Conservation (phyloP, 768 basidiomycete genomes). For the Xerocomus brunneocitrinus region DNA sequence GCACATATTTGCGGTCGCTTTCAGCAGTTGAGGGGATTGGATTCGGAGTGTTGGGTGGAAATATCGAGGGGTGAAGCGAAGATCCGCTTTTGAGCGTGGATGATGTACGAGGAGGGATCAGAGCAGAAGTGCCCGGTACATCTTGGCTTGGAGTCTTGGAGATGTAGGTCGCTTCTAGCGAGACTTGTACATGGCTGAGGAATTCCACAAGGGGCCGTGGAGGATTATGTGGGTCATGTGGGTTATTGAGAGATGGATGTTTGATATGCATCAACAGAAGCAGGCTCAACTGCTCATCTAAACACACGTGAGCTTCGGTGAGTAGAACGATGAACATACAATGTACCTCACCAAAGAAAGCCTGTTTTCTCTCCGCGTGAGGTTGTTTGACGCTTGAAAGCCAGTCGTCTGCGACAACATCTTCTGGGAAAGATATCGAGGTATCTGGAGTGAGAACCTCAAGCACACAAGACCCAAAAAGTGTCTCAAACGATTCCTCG, state of each 20-base stretch:
- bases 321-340: constrained; percentile 4
- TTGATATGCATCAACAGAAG: constrained; percentile 39
- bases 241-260: constrained; percentile 31
- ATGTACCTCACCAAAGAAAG: constrained; percentile 65
- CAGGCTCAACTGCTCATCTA: constrained; percentile 55
- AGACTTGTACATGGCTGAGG: constrained; percentile 67
- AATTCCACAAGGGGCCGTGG: constrained; percentile 49
- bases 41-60: constrained; percentile 80
- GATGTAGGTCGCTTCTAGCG: constrained; percentile 80
- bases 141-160: constrained; percentile 41
- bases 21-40: constrained; percentile 73
- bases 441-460: constrained; percentile 63
- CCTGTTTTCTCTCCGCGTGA: constrained; percentile 52
- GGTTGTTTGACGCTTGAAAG: constrained; percentile 41
- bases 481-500: constrained; percentile 51
- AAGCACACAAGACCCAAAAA: constrained; percentile 57
- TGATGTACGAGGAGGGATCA: constrained; percentile 54
- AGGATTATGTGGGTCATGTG: constrained; percentile 20
- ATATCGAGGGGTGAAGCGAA: constrained; percentile 56
- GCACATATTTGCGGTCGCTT: constrained; percentile 71
- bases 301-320: constrained; percentile 18
- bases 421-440: constrained; percentile 55
- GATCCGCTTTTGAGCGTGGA: constrained; percentile 36
- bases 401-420: constrained; percentile 49
- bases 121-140: constrained; percentile 33